Evolutionary conservation across 768 basidiomycete genomes (phyloP).

Genomic region (Clitopilus hobsonii): DNA sequence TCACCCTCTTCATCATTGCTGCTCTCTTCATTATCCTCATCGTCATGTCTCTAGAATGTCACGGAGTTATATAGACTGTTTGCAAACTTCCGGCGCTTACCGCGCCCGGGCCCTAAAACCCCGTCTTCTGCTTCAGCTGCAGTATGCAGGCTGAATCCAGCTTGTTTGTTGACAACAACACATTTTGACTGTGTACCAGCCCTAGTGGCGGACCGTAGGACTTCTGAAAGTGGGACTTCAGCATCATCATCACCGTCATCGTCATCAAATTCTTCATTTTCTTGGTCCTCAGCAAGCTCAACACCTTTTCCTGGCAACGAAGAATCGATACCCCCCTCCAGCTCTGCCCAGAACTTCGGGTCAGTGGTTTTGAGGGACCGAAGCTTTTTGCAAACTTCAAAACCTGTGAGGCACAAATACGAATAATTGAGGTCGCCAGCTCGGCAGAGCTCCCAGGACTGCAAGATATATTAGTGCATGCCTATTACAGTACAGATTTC

Average conservation of each 20-base stretch:
- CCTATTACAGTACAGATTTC: too few relatives aligned
- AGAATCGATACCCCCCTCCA: background rate
- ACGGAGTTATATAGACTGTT: background rate
- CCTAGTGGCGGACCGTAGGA: background rate
- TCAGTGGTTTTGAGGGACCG: constrained; percentile 3
- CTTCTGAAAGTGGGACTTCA: background rate
- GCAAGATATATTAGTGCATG: too few relatives aligned
- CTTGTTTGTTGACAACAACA: background rate
- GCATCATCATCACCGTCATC: background rate
- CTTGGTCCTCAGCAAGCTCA: background rate
- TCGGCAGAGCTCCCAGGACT: constrained; percentile 8
- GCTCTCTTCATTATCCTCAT: background rate
- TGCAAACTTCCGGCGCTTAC: background rate
- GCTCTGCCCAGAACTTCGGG: constrained; percentile 5
- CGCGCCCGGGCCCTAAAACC: too few relatives aligned
- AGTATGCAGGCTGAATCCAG: background rate
- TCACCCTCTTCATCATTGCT: background rate
- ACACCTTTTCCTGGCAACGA: background rate
- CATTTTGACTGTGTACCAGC: background rate
- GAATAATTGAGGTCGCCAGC: constrained; percentile 6
- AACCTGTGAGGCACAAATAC: constrained; percentile 5
- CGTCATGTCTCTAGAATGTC: background rate
- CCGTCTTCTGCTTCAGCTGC: background rate
- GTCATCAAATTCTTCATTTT: background rate
- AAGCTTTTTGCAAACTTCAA: background rate